These are phyloP conservation scores for Xylaria bambusicola DNA, from an alignment of 495 filamentous ascomycete genomes.

Conservation along the genomic window DNA sequence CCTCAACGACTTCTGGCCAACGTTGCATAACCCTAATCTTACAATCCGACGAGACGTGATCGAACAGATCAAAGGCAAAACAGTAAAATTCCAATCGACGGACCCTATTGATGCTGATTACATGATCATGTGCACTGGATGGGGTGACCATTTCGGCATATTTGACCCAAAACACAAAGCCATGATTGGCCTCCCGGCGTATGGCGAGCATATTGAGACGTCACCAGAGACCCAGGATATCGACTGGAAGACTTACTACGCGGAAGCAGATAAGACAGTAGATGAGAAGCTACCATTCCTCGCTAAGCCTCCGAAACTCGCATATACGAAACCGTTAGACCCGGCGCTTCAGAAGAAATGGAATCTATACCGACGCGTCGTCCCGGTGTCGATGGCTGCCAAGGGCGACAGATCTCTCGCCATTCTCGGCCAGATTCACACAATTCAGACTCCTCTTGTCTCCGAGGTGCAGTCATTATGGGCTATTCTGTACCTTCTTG, in stretches of 20 bases:
- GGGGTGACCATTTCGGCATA: conserved; percentile 21
- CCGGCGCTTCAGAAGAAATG: conserved; percentile 24
- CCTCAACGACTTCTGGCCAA: conserved; percentile 40
- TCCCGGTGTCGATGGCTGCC: conserved; percentile 21
- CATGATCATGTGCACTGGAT: conserved; percentile 39
- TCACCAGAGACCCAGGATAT: conserved; percentile 1
- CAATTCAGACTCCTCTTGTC: conserved; percentile 32
- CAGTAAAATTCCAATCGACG: conserved; percentile 16
- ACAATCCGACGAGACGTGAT: conserved; percentile 32
- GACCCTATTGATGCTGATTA: conserved; percentile 25
- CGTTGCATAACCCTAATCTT: conserved; percentile 37
- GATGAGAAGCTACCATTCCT: conserved; percentile 26
- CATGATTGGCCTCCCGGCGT: conserved; percentile 24
- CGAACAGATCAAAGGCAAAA: conserved; percentile 13
- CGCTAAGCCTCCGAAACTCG: conserved; percentile 13
- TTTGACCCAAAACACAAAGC: conserved; percentile 27
- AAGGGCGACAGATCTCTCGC: conserved; percentile 33
- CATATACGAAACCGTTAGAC: conserved; percentile 1
- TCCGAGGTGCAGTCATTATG: conserved; percentile 37
- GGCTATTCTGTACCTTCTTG: conserved; percentile 33
- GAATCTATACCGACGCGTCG: conserved; percentile 28
- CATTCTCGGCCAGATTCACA: conserved; percentile 39
- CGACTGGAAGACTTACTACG: conserved; percentile 31
- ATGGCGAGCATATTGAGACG: conserved; percentile 8
- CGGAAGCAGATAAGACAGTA: conserved; percentile 29